Conservation (phyloP, 2,329 filamentous ascomycete species). For the Phyllosticta capitalensis region DNA sequence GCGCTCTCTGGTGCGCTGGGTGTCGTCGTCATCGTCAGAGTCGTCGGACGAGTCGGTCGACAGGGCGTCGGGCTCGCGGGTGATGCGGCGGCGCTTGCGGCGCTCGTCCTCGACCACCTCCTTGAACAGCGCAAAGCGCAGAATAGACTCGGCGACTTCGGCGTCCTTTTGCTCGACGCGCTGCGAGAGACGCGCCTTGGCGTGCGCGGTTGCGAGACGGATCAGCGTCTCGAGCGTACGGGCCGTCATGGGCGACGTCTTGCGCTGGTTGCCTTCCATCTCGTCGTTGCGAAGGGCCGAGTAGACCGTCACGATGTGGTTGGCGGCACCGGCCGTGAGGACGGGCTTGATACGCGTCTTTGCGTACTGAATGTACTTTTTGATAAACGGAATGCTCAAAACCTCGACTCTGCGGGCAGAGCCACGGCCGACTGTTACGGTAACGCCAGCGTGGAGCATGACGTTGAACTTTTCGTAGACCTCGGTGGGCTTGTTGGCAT, state of each 20-base stretch:
- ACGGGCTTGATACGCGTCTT: conserved; percentile 86
- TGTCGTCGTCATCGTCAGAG: conserved; percentile 51
- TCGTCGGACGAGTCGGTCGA: conserved; percentile 49
- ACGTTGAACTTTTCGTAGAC: conserved; percentile 95
- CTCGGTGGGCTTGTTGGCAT: conserved; percentile 68
- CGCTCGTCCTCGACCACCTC: conserved; percentile 75
- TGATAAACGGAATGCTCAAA: conserved; percentile 93
- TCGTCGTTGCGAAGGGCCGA: conserved; percentile 92
- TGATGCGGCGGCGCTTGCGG: conserved; percentile 72
- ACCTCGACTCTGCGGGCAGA: conserved; percentile 73
- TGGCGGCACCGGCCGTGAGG: conserved; percentile 80
- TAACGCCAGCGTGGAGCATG: conserved; percentile 90
- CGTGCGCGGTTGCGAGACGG: conserved; percentile 90
- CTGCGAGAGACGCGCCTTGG: conserved; percentile 80
- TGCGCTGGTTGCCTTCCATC: conserved; percentile 84
- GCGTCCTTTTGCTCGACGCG: conserved; percentile 86
- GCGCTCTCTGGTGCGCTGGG: conserved; percentile 21
- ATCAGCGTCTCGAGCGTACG: conserved; percentile 98
- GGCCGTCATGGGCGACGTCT: conserved; percentile 90
- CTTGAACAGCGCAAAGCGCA: conserved; percentile 94
- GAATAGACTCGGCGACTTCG: conserved; percentile 73
- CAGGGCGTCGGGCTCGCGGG: conserved; percentile 46
- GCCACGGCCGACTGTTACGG: conserved; percentile 62
- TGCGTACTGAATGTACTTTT: conserved; percentile 98
- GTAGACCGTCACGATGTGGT: conserved; percentile 85